phyloP scores from a whole-genome alignment of 148 eudicot species.

The Heliosperma pusillum region DNA sequence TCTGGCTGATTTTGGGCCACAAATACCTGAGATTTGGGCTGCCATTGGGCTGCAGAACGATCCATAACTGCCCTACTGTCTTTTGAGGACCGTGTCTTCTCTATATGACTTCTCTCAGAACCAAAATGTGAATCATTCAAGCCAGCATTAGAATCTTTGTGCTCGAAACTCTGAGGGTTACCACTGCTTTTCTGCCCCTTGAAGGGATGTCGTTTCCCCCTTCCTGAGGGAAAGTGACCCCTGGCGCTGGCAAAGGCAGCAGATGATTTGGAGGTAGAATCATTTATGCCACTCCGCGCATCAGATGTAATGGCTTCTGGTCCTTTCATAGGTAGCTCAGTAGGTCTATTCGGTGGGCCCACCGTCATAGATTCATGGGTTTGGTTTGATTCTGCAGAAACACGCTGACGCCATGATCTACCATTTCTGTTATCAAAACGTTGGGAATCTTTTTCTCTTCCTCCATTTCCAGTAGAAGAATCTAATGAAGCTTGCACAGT shows the following conservation, averaged over 20 bases:
- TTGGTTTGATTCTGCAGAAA: constrained; percentile 37
- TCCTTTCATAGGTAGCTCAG: constrained; percentile 29
- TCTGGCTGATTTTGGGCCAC: constrained; percentile 32
- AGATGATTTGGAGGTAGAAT: constrained; percentile 26
- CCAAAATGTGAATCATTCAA: constrained; percentile 29
- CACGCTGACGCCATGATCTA: constrained; percentile 66
- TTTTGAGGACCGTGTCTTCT: constrained; percentile 32
- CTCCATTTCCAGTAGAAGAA: constrained; percentile 32
- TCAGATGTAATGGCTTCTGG: constrained; percentile 31
- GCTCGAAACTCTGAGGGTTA: constrained; percentile 31
- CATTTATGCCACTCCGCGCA: constrained; percentile 42
- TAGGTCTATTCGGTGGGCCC: constrained; percentile 25
- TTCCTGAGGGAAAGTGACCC: constrained; percentile 42
- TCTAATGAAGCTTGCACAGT: constrained; percentile 5
- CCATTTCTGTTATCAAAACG: constrained; percentile 40
- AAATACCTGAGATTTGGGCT: constrained; percentile 60
- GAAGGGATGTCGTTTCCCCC: constrained; percentile 47
- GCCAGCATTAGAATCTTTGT: constrained; percentile 31
- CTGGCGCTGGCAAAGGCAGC: constrained; percentile 26
- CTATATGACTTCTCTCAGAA: constrained; percentile 24
- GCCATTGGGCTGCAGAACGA: constrained; percentile 66
- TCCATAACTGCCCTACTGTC: constrained; percentile 48
- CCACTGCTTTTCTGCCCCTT: constrained; percentile 45
- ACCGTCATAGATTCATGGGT: constrained; percentile 19
- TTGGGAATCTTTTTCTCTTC: constrained; percentile 32